A percentile compares a stretch with the other conserved stretches of the same genome.
Evolutionary conservation across 1,284 basidiomycete genomes (phyloP).

Genomic region (Sporisorium sorghi): DNA sequence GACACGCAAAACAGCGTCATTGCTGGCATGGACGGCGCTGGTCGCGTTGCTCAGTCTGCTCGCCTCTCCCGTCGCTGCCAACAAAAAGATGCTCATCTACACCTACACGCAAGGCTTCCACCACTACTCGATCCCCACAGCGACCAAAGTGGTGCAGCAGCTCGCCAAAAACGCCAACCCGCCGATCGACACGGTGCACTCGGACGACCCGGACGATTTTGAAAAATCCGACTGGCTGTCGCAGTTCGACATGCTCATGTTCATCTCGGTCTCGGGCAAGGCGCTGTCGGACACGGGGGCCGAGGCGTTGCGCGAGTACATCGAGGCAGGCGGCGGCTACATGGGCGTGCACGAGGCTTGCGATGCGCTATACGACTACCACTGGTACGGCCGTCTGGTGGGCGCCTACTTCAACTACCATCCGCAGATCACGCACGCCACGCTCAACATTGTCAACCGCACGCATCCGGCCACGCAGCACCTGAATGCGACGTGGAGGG

Average conservation of each 20-base stretch:
- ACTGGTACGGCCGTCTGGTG: constrained; percentile 59
- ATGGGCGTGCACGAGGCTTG: constrained; percentile 60
- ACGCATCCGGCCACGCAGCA: constrained; percentile 54
- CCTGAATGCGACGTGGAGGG: constrained; percentile 50
- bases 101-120: constrained; percentile 54
- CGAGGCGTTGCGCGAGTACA: constrained; percentile 50
- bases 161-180: constrained; percentile 42
- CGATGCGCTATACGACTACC: constrained; percentile 49
- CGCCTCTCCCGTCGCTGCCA: constrained; percentile 26
- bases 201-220: constrained; percentile 51
- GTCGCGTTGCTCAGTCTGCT: constrained; percentile 18
- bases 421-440: constrained; percentile 45
- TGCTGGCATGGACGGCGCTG: constrained; percentile 17
- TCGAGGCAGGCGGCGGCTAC: constrained; percentile 61
- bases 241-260: constrained; percentile 61
- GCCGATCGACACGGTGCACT: constrained; percentile 45
- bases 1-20: constrained; percentile 8
- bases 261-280: constrained; percentile 55
- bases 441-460: constrained; percentile 46
- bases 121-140: constrained; percentile 57
- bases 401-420: constrained; percentile 61
- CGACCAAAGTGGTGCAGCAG: constrained; percentile 47
- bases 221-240: constrained; percentile 45
- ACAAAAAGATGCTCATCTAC: constrained; percentile 57
- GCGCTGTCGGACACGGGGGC: constrained; percentile 47